Evolutionary conservation across 2,329 filamentous ascomycete species (phyloP).

Genomic region (Volutella citrinella): DNA sequence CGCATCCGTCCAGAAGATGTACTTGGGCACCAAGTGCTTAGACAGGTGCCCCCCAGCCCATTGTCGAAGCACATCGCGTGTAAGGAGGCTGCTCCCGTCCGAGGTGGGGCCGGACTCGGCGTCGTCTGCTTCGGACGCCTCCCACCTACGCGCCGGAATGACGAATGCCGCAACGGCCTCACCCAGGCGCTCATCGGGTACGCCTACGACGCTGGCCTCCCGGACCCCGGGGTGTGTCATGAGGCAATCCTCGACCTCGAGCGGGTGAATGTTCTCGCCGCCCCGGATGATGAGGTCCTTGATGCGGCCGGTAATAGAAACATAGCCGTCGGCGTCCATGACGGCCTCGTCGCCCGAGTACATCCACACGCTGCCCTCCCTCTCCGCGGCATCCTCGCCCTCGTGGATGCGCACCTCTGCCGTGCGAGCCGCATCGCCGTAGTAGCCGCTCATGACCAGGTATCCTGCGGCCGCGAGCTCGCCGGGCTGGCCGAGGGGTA

Average conservation of each 20-base stretch:
- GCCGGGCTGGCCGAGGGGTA: constrained; percentile 66
- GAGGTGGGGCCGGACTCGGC: constrained; percentile 24
- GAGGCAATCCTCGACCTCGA: constrained; percentile 88
- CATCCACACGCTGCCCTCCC: constrained; percentile 68
- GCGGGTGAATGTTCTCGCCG: constrained; percentile 92
- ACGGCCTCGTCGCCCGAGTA: constrained; percentile 85
- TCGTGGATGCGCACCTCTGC: constrained; percentile 58
- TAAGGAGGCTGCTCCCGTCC: constrained; percentile 36
- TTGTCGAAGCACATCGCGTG: constrained; percentile 56
- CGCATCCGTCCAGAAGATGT: constrained; percentile 82
- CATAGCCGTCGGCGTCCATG: constrained; percentile 80
- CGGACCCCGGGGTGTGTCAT: constrained; percentile 67
- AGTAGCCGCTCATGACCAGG: constrained; percentile 88
- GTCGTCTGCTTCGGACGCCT: constrained; percentile 23
- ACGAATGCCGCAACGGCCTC: constrained; percentile 87
- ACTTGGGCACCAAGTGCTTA: constrained; percentile 78
- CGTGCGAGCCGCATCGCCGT: constrained; percentile 68
- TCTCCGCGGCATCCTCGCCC: constrained; percentile 44
- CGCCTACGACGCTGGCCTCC: constrained; percentile 79
- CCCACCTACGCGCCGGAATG: constrained; percentile 42
- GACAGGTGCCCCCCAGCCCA: constrained; percentile 72
- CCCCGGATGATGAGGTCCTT: constrained; percentile 95
- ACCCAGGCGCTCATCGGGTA: constrained; percentile 79
- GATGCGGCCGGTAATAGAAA: constrained; percentile 85
- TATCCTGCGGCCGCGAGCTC: constrained; percentile 86